These are phyloP conservation scores for Brassica hybrid DNA, from an alignment of 441 rosid species.

Conservation along the genomic window DNA sequence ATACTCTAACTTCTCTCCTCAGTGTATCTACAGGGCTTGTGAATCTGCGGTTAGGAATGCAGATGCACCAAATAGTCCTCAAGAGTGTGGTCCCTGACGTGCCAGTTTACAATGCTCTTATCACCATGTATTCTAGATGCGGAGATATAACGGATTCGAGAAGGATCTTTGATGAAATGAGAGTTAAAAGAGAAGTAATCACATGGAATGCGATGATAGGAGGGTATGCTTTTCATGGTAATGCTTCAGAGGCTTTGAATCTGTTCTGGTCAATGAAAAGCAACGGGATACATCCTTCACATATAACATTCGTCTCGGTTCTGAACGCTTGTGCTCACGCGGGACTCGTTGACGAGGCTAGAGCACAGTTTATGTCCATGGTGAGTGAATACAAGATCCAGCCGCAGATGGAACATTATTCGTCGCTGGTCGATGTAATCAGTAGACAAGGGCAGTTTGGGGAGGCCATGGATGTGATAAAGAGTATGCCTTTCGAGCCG, in stretches of 20 bases:
- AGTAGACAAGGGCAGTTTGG: slow-evolving; percentile 65
- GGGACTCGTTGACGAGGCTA: slow-evolving; percentile 67
- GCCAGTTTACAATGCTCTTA: slow-evolving; percentile 63
- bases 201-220: slow-evolving; percentile 86
- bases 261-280: slow-evolving; percentile 59
- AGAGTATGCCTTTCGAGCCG: slow-evolving; percentile 62
- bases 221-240: slow-evolving; percentile 73
- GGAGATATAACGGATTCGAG: slow-evolving; percentile 60
- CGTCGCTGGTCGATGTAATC: slow-evolving; percentile 64
- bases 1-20: slow-evolving; percentile 66
- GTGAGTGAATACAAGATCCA: slow-evolving; percentile 49
- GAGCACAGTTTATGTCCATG: slow-evolving; percentile 58
- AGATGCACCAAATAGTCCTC: slow-evolving; percentile 63
- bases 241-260: slow-evolving; percentile 56
- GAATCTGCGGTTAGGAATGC: slow-evolving; percentile 64
- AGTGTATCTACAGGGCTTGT: slow-evolving; percentile 60
- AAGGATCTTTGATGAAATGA: slow-evolving; percentile 56
- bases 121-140: slow-evolving; percentile 74
- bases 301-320: slow-evolving; percentile 69
- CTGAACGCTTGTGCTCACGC: slow-evolving; percentile 71
- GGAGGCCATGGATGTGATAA: slow-evolving; percentile 60
- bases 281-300: slow-evolving; percentile 54
- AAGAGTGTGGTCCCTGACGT: slow-evolving; percentile 59
- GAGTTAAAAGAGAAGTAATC: slow-evolving; percentile 57
- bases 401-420: slow-evolving; percentile 72